Base-by-base conservation (phyloP, 2,329 filamentous ascomycete genomes). In the Aphanocladium album region DNA sequence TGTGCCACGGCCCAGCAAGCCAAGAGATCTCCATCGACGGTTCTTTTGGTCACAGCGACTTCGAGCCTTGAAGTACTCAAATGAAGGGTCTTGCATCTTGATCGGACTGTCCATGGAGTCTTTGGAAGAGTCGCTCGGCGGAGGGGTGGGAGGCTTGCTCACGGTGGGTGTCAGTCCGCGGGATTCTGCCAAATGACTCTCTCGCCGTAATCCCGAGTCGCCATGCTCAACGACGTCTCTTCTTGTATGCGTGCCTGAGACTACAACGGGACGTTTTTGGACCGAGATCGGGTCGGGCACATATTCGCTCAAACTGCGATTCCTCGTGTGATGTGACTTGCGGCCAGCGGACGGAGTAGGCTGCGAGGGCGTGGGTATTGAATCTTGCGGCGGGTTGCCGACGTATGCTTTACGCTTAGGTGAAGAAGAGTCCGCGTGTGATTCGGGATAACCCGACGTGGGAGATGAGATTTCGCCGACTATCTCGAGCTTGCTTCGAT, bases 291-390 rank as follows among this genome's bases (percentile, higher is more conserved):
- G 77, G 58, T 95, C 89, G 2, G 92, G 91, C 0, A 86, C 82
- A 73, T 96, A 96, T 65, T 97, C 93, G 76, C 92, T 96, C 27
- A 95, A 78, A 73, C 93, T 97, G 67, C 93, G 83, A 72, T 95
- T 92, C 62, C 90, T 84, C 14, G 79, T 78, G 72, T 91, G 89
- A 16, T 65, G 59, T 14, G 25, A 4, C 23, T 53, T 59, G 19
- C 21, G 14, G 27, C 25, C 21, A 35, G 16, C 16, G 16, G 47
- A 60, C 16, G 62, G 62, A 27, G 43, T 25, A 1, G 49, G 14
- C 21, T 60, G 57, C 14, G 43, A 19, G n/a, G 37, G 17, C n/a
- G n/a, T n/a, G 12, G 37, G 14, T 35, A 23, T 27, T 21, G 49
- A 49, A 37, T 60, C 49, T 30, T 53, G 57, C 12, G 7, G 43